Evolutionary conservation across 345 rosid genomes (phyloP), one percentile per base, ranked within the genome.

Genomic region (Gossypium longicalyx): DNA sequence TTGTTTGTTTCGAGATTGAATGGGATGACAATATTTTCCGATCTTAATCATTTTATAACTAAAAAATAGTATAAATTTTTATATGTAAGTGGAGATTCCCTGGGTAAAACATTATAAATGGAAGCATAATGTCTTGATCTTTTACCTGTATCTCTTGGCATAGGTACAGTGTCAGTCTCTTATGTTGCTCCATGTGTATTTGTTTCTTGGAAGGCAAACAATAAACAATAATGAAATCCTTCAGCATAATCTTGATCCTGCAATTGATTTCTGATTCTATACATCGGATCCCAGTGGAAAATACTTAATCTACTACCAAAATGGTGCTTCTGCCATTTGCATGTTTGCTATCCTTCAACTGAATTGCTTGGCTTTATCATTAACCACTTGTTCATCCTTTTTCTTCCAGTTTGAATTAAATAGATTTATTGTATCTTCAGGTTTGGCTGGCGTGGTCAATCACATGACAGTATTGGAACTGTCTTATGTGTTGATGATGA

Each of bases 401-500:
- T 43, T 65, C 34, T 2, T 19, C 9, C 11, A 12, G 70, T 67
- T 67, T 45, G 54, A 27, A 27, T 20, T 72, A 17, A 52, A 27
- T 57, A 22, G 17, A 72, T 69, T 47, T 77, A 65, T 81, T 85
- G 59, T n/a, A 7, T 85, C 47, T 48, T 69, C 84, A 95, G 98
- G 87, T 95, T 89, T 84, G 98, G 95, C 19, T 95, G 95, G 96
- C 93, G 98, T 66, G 94, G 87, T 76, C 98, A 91, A 59, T 93
- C 97, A 71, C 91, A 86, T 65, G 96, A 95, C 70, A 91, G 97
- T 83, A 84, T 93, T 22, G 98, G 99, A 73, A 95, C 99, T 76
- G 99, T 95, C 74, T 75, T 95, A 74, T 93, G 98, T 76, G 97
- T 95, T 77, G 99, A 93, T 80, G 99, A 95, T 74, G 99, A 95